Percentiles rank a stretch among this genome's conserved stretches.
Conservation (phyloP, 805 yeast species). For the Henningerozyma blattae region DNA sequence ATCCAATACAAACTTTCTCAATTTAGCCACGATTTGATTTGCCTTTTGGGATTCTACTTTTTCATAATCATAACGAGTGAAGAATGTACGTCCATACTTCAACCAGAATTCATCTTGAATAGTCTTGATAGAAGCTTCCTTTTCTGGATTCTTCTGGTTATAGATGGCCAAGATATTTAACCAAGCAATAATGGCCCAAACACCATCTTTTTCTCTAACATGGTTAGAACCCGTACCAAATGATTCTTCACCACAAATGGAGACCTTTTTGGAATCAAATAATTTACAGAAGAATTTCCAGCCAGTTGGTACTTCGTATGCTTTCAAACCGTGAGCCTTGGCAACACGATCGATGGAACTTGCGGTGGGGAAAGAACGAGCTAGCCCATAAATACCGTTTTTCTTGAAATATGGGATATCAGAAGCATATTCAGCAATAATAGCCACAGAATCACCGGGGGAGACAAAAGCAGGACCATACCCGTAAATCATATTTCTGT, state of each 20-base stretch:
- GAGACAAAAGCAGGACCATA: constrained; percentile 81
- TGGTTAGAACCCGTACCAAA: constrained; percentile 98
- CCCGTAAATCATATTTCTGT: constrained; percentile 97
- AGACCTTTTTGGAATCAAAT: constrained; percentile 84
- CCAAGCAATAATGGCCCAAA: constrained; percentile 98
- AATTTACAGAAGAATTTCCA: constrained; percentile 98
- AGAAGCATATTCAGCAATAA: constrained; percentile 84
- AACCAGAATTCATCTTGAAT: constrained; percentile 85
- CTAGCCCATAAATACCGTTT: constrained; percentile 82
- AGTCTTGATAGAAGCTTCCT: constrained; percentile 54
- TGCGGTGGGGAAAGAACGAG: constrained; percentile 96
- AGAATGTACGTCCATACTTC: constrained; percentile 89
- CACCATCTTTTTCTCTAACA: constrained; percentile 94
- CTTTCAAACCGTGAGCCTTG: constrained; percentile 52
- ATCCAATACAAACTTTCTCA: constrained; percentile 30
- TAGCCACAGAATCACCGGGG: constrained; percentile 97
- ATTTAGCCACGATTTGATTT: constrained; percentile 43
- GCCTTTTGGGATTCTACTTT: constrained; percentile 72
- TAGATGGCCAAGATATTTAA: constrained; percentile 85
- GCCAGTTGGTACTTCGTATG: constrained; percentile 98
- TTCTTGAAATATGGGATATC: constrained; percentile 85
- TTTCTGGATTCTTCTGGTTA: constrained; percentile 44
- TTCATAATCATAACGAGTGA: constrained; percentile 95
- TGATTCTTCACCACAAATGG: constrained; percentile 97
- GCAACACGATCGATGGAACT: constrained; percentile 92